Evolutionary conservation across 208 protist genomes (phyloP).

Genomic region (Crithidia fasciculata): DNA sequence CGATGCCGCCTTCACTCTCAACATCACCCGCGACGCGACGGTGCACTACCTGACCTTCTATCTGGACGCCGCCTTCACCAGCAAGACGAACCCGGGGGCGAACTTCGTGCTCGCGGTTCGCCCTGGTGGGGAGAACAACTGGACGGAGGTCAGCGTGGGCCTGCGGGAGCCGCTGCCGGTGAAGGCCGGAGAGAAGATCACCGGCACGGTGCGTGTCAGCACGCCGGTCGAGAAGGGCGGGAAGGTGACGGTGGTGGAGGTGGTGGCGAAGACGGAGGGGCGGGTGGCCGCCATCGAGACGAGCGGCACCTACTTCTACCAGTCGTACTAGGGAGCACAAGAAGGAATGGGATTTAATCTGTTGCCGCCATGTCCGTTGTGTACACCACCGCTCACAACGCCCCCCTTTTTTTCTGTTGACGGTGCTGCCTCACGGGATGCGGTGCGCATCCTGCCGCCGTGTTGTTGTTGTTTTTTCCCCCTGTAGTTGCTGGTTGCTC

Average conservation of each 20-base stretch:
- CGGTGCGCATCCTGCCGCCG: no score
- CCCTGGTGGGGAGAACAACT: conserved; percentile 76
- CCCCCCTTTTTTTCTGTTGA: no score
- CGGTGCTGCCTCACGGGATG: no score
- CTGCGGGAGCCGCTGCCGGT: conserved; percentile 77
- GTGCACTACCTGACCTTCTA: conserved; percentile 90
- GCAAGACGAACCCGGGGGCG: conserved; percentile 67
- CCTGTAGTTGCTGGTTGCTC: no score
- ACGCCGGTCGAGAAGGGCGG: conserved; percentile 58
- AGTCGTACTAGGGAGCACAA: conserved; percentile 49
- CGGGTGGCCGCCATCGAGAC: conserved; percentile 65
- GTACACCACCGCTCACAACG: no score
- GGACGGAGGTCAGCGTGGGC: conserved; percentile 85
- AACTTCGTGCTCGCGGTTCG: conserved; percentile 88
- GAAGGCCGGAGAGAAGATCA: conserved; percentile 64
- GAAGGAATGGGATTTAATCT: background rate
- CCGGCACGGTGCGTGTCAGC: conserved; percentile 54
- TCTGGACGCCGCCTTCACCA: conserved; percentile 81
- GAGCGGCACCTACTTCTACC: conserved; percentile 74
- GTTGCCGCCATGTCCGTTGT: no score
- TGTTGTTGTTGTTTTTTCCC: no score
- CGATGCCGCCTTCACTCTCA: conserved; percentile 59
- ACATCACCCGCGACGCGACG: conserved; percentile 57
- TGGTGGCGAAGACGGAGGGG: conserved; percentile 71
- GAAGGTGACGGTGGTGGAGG: conserved; percentile 62